A percentile compares a stretch with the other conserved stretches of the same genome.
phyloP scores from a whole-genome alignment of 2,329 filamentous ascomycete genomes.

The Paraphaeosphaeria minitans region DNA sequence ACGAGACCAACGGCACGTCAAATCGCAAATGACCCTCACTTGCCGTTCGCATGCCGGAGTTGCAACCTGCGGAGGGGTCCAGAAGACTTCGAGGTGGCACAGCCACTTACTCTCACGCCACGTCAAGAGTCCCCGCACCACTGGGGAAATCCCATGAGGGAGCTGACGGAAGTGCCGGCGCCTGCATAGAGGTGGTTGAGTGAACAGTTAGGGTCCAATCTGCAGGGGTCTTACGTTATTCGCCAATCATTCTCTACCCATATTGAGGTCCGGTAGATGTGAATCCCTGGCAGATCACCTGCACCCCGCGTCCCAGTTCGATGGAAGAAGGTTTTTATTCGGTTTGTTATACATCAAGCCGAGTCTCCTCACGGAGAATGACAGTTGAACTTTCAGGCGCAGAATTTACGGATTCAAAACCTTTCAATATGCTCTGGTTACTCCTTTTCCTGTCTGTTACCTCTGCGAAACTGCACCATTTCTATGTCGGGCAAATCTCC shows the following conservation, averaged over 20 bases:
- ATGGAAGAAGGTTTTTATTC: background rate
- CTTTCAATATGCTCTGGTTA: constrained; percentile 15
- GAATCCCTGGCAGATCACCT: constrained; percentile 16
- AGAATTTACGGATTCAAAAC: background rate
- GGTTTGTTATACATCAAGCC: constrained; percentile 8
- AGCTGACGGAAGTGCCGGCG: constrained; percentile 14
- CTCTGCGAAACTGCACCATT: constrained; percentile 22
- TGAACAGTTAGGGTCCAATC: constrained; percentile 12
- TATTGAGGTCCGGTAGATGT: constrained; percentile 16
- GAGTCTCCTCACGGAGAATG: background rate
- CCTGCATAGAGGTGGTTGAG: constrained; percentile 8
- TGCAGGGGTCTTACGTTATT: constrained; percentile 13
- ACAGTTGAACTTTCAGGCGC: background rate
- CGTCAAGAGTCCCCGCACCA: constrained; percentile 6
- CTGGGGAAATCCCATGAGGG: background rate
- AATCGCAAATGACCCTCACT: constrained; percentile 14
- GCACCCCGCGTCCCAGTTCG: constrained; percentile 23
- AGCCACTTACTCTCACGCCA: constrained; percentile 12
- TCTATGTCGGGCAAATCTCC: constrained; percentile 25
- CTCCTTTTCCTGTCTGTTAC: constrained; percentile 15
- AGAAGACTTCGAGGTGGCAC: constrained; percentile 16
- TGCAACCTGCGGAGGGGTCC: constrained; percentile 15
- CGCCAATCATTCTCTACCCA: constrained; percentile 16
- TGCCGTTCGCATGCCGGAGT: constrained; percentile 17
- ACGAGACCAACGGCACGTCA: constrained; percentile 14